Base-by-base conservation (phyloP, 108 stramenopile species). In the Cylindrotheca fusiformis region DNA sequence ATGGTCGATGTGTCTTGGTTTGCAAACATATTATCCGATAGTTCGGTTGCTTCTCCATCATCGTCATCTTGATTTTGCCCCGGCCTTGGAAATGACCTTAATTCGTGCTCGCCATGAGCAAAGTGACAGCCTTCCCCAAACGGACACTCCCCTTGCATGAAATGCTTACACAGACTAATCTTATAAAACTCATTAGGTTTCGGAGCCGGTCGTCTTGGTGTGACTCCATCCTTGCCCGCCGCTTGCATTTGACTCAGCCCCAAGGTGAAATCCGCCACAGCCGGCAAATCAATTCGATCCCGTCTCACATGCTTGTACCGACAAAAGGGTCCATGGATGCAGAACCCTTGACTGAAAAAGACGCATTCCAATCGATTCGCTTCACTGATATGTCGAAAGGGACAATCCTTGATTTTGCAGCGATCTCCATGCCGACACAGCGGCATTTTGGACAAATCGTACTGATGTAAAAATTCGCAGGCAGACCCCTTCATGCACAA, bases 401-500 rank as follows among this genome's bases (percentile, higher is more conserved):
- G 94, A 75, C 94, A 95, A 63, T 95, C 91, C 28, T 87, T 86
- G 27, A 94, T 81, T 70, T 94, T 92, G 52, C 96, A 96, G 10
- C 86, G 80, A 50, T 92, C 90, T 18, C 93, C 88, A 68, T 86
- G 91, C 36, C 95, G 79, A 76, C 95, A 96, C 26, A 96, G 60
- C 1, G 95, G 95, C 95, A 96, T 96, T 72, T 93, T 94, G n/a
- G 67, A 63, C 18, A 93, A 70, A 78, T 94, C 92, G 68, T 88
- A 95, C 60, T 94, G 91, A 71, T 97, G 96, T 52, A 97, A 61
- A 65, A 95, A 97, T 61, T 95, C 96, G 55, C 96, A 97, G 6
- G 88, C 85, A 24, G 84, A 81, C 4, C 96, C 96, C 67, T 95
- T 97, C 96, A 97, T 97, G 69, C 96, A 97, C 30, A 97, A 69